Evolutionary conservation across 495 filamentous ascomycete genomes (phyloP), one percentile per base, ranked within the genome.

Genomic region (Hyaloscypha bicolor): DNA sequence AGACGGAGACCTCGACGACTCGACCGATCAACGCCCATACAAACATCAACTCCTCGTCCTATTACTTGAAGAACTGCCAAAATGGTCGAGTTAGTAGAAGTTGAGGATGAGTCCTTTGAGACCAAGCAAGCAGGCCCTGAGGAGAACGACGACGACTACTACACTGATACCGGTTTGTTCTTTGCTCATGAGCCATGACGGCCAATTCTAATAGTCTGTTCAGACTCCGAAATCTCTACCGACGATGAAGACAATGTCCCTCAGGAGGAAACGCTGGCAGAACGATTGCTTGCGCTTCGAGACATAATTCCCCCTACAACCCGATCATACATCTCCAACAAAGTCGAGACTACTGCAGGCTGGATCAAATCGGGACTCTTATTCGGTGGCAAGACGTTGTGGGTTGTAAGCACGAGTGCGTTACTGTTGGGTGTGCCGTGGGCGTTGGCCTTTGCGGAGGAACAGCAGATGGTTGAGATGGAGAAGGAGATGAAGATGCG

Each of bases 21-120:
- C 59, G 33, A 48, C 21, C 11, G 14, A 35, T 11, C 33, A 61
- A 45, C 64, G 33, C 5, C 39, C 16, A 52, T 16, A 48, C 21
- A 30, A 55, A 39, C 22, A 32, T 29, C 52, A 29, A 12, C 37
- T 29, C 25, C n/a, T 30, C 32, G 9, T 12, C 37, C 4, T 60
- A 55, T 21, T 42, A 21, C 53, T 22, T 65, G 53, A 12, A 37
- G 11, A 65, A 30, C 51, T 39, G 14, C 60, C 69, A 94, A 77
- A 74, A 99, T 99, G 95, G 95, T 99, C 76, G 91, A 96, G 80
- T 91, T 99, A 71, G 89, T 88, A 71, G 96, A 97, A 81, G 94
- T 99, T 75, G 88, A 94, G 69, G 95, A 99, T 77, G 93, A 96
- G 82, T 92, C 95, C 78, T 97, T 97, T 83, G 81, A 87, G 75